Base-by-base conservation (phyloP, 2,329 filamentous ascomycete genomes). In the Emmonsia crescens region DNA sequence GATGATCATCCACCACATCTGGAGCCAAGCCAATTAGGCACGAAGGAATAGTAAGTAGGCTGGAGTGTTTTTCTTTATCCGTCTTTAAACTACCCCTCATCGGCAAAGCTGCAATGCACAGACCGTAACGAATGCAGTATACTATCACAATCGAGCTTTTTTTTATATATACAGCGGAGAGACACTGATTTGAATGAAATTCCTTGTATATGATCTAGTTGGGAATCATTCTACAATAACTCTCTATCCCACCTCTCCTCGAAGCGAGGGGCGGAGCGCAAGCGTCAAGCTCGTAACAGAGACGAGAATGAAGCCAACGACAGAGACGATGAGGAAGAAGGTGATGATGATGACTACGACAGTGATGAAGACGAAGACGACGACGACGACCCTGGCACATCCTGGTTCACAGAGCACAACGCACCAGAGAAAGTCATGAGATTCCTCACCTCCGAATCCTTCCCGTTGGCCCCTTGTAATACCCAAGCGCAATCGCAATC, bases 321-420 rank as follows among this genome's bases (percentile, higher is more conserved):
- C 36, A 61, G 44, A 29, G 27, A 6, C 33, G 60, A 64, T 60
- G 73, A 72, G 70, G 29, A 16, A 16, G 48, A 31, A 19, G 12
- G 2, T 8, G 14, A 59, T 14, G 56, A 55, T 5, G 58, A 31
- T 29, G 60, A 61, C 19, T 33, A 59, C 42, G 40, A 63, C 60
- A 74, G 72, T 70, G 93, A 94, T 76, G 48, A 31, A 14, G 48
- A 51, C 6, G 27, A n/a, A 6, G 48, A 31, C 3, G 27, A n/a
- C 12, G 29, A 92, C 74, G 74, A 96, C 12, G 75, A 79, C 78
- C 88, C 88, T 63, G 93, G 93, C 67, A 96, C 91, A 36, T 86
- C 94, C 69, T 99, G 94, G 94, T 99, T 99, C 82, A 88, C 91
- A 73, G 94, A 97, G 77, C 89, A 91, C 38, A 85, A 88, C 70